Percentiles rank a stretch among this genome's conserved stretches.
Evolutionary conservation across 768 basidiomycete species (phyloP).

Genomic region (Podaxis sp.): DNA sequence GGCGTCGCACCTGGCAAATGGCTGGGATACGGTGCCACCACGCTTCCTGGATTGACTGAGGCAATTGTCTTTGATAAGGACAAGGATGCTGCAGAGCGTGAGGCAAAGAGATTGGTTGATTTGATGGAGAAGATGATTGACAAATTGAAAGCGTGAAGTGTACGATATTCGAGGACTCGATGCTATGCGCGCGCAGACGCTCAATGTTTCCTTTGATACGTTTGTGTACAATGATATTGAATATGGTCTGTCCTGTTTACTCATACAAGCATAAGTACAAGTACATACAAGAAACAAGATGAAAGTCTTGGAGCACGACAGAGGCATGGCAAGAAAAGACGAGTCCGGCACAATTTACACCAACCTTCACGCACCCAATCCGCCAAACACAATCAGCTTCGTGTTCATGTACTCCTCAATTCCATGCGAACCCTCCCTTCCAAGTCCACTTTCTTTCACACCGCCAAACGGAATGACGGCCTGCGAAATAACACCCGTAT

Average conservation of each 20-base stretch:
- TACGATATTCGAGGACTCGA: not conserved
- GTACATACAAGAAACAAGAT: not conserved
- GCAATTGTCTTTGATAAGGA: conserved; percentile 71
- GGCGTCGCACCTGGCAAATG: conserved; percentile 81
- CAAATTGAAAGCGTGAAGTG: conserved; percentile 30
- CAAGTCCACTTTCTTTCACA: conserved; percentile 81
- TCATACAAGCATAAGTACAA: not conserved
- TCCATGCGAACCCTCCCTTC: conserved; percentile 87
- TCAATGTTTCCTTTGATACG: not conserved
- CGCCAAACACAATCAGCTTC: conserved; percentile 82
- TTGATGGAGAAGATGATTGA: conserved; percentile 53
- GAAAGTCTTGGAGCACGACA: not conserved
- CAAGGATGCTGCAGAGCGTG: conserved; percentile 54
- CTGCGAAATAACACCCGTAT: conserved; percentile 78
- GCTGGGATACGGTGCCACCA: conserved; percentile 84
- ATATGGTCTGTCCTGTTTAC: not conserved
- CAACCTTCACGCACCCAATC: conserved; percentile 37
- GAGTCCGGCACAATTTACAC: no score
- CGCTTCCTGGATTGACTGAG: conserved; percentile 79
- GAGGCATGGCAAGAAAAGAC: not conserved
- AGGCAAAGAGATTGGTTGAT: conserved; percentile 50
- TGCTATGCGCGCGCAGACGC: not conserved
- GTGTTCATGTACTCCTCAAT: conserved; percentile 86
- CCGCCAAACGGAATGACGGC: conserved; percentile 88
- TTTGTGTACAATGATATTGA: not conserved